A percentile compares a stretch with the other conserved stretches of the same genome.
These are phyloP conservation scores for Vitis hybrid DNA, from an alignment of 177 flowering plant genomes.

Conservation along the genomic window DNA sequence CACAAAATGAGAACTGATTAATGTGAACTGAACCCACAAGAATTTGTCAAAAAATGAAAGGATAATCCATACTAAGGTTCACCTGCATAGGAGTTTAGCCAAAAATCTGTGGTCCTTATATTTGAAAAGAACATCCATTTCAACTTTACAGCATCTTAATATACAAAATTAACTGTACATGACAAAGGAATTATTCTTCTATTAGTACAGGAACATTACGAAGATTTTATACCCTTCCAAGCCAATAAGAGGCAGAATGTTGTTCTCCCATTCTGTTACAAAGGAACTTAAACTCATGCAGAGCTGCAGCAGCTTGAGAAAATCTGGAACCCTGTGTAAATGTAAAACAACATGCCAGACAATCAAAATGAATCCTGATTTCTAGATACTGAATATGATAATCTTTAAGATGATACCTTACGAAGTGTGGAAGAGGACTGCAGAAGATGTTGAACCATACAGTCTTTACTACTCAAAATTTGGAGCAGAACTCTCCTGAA, in stretches of 20 bases:
- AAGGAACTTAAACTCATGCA: slow-evolving; percentile 81
- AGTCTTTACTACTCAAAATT: slow-evolving; percentile 59
- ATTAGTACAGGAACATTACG: not conserved
- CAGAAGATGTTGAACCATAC: slow-evolving; percentile 66
- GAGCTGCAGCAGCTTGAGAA: slow-evolving; percentile 83
- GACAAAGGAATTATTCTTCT: not conserved
- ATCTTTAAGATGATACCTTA: slow-evolving; percentile 53
- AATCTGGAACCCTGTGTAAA: slow-evolving; percentile 63
- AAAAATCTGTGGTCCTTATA: not conserved
- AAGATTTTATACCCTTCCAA: slow-evolving; percentile 70
- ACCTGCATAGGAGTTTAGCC: not conserved
- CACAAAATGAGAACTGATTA: too few species aligned
- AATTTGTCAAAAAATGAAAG: not conserved
- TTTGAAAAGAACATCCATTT: too few species aligned
- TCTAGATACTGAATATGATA: not conserved
- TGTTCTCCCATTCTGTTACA: slow-evolving; percentile 41
- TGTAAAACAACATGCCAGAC: slow-evolving; percentile 12
- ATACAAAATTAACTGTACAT: not conserved
- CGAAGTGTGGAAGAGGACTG: slow-evolving; percentile 88
- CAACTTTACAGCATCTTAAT: too few species aligned
- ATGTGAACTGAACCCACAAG: not conserved
- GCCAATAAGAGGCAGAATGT: slow-evolving; percentile 52
- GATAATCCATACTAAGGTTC: too few species aligned
- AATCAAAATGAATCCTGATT: not conserved
- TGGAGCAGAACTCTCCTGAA: slow-evolving; percentile 87